phyloP scores from a whole-genome alignment of 768 basidiomycete genomes.

The Baorangia bicolor region DNA sequence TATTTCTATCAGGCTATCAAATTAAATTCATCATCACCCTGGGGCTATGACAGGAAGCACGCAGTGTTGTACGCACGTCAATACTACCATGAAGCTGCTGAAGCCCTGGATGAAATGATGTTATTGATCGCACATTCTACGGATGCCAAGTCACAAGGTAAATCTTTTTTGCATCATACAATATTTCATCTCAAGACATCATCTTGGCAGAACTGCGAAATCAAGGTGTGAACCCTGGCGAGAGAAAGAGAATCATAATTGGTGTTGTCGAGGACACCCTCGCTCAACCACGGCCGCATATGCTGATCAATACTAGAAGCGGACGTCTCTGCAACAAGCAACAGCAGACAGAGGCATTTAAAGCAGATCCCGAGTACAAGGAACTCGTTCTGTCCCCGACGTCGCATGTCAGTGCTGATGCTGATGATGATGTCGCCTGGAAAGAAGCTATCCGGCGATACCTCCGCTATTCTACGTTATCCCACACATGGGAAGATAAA shows the following conservation, averaged over 20 bases:
- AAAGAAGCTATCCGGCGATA: not conserved
- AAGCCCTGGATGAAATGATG: slow-evolving; percentile 12
- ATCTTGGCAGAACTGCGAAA: slow-evolving; percentile 5
- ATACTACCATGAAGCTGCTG: slow-evolving; percentile 13
- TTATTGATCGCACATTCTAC: not conserved
- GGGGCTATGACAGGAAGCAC: slow-evolving; percentile 19
- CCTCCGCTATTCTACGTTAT: slow-evolving; percentile 19
- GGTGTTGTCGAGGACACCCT: not conserved
- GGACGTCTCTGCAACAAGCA: slow-evolving; percentile 13
- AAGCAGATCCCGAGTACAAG: slow-evolving; percentile 13
- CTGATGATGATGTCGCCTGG: not conserved
- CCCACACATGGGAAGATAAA: slow-evolving; percentile 21
- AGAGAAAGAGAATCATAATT: not conserved
- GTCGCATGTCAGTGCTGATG: not conserved
- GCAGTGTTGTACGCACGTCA: not conserved
- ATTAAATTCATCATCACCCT: slow-evolving; percentile 11
- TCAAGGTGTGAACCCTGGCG: not conserved
- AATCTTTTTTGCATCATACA: not conserved
- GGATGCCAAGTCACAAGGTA: slow-evolving; percentile 7
- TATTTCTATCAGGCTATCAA: slow-evolving; percentile 9
- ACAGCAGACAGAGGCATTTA: slow-evolving; percentile 8
- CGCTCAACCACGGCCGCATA: slow-evolving; percentile 4
- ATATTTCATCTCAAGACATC: not conserved
- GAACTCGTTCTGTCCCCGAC: slow-evolving; percentile 9
- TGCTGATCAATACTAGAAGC: slow-evolving; percentile 16